Evolutionary conservation across 2,329 filamentous ascomycete genomes (phyloP).

Genomic region (Botryotinia calthae): DNA sequence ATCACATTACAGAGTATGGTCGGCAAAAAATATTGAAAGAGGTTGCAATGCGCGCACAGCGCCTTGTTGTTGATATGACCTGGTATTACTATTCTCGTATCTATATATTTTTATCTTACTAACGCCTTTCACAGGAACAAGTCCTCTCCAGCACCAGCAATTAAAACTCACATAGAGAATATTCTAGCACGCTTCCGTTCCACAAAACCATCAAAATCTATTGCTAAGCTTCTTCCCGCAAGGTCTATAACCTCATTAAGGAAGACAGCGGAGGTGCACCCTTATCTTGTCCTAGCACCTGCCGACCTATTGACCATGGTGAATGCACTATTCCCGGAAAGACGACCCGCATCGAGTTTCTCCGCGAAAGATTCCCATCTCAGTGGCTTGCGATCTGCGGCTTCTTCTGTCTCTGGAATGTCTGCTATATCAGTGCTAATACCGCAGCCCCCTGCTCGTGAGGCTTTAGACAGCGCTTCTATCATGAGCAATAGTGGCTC

Average conservation of each 20-base stretch:
- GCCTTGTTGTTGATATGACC: conserved; percentile 73
- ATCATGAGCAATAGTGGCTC: conserved; percentile 71
- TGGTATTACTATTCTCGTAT: conserved; percentile 42
- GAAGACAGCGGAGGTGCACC: conserved; percentile 75
- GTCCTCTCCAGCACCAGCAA: conserved; percentile 60
- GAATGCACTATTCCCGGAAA: conserved; percentile 79
- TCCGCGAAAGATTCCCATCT: conserved; percentile 50
- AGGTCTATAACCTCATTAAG: conserved; percentile 69
- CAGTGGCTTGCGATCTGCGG: conserved; percentile 62
- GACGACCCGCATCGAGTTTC: conserved; percentile 58
- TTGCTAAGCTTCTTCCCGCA: conserved; percentile 63
- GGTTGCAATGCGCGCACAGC: conserved; percentile 76
- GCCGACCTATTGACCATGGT: conserved; percentile 77
- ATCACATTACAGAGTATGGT: conserved; percentile 88
- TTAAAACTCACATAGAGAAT: conserved; percentile 68
- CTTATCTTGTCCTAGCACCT: conserved; percentile 75
- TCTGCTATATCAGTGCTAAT: conserved; percentile 66
- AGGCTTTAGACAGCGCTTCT: conserved; percentile 62
- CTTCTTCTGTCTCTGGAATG: conserved; percentile 65
- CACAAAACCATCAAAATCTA: conserved; percentile 44
- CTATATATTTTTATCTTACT: background rate
- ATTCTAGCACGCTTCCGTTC: conserved; percentile 62
- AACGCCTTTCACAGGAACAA: conserved; percentile 46
- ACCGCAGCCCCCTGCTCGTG: conserved; percentile 57
- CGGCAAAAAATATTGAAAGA: conserved; percentile 78